phyloP scores from a whole-genome alignment of 768 basidiomycete species.

The Panellus pusillus region DNA sequence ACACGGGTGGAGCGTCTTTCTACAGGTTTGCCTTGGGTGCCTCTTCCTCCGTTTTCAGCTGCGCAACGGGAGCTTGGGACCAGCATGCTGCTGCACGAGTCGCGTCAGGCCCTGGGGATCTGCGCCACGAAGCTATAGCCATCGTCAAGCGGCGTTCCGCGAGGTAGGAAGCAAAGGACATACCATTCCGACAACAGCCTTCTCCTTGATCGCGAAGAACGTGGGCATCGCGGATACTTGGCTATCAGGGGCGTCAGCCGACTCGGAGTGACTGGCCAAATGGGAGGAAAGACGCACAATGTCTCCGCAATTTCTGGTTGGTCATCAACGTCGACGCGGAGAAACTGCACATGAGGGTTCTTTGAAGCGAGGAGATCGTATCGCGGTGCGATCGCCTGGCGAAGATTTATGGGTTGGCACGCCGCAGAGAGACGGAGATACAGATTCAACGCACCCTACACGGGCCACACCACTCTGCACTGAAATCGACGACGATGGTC shows the following conservation, averaged over 20 bases:
- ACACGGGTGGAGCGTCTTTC: too few relatives aligned
- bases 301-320: slow-evolving; percentile 12
- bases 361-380: slow-evolving; percentile 21
- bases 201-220: slow-evolving; percentile 21
- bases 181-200: slow-evolving; percentile 19
- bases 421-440: background rate
- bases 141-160: background rate
- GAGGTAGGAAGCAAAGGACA: background rate
- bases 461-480: slow-evolving; percentile 24
- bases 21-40: too few relatives aligned
- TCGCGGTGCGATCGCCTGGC: slow-evolving; percentile 21
- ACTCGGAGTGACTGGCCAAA: background rate
- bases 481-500: slow-evolving; percentile 22
- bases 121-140: slow-evolving; percentile 20
- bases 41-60: background rate
- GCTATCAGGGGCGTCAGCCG: slow-evolving; percentile 1
- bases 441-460: slow-evolving; percentile 18
- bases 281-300: slow-evolving; percentile 4
- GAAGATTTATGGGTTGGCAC: background rate
- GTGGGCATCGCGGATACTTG: slow-evolving; percentile 24
- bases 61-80: slow-evolving; percentile 12
- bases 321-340: slow-evolving; percentile 24
- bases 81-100: slow-evolving; percentile 19
- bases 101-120: slow-evolving; percentile 19
- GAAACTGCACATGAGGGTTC: slow-evolving; percentile 22